phyloP scores from a whole-genome alignment of 169 alveolate species.

The Babesia divergens region DNA sequence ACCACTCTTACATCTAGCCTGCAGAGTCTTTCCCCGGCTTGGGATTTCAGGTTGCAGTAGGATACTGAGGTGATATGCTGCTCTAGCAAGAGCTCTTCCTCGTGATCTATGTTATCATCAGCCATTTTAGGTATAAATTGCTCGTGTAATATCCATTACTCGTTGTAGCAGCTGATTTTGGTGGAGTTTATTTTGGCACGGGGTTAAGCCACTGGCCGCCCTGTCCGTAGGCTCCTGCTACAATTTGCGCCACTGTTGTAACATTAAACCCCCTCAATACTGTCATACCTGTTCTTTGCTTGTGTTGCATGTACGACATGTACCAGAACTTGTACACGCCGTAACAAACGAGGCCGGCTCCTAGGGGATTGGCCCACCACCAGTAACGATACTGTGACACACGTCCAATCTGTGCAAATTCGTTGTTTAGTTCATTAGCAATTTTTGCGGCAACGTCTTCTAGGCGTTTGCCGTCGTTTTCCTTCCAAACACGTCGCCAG shows the following conservation, averaged over 20 bases:
- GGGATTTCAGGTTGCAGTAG: constrained; percentile 1
- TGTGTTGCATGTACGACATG: constrained; percentile 82
- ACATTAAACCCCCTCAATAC: not conserved
- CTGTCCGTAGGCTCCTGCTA: constrained; percentile 86
- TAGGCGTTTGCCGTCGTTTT: constrained; percentile 68
- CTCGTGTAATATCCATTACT: not conserved
- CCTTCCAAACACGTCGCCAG: constrained; percentile 69
- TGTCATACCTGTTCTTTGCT: constrained; percentile 77
- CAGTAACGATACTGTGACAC: constrained; percentile 81
- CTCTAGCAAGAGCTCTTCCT: constrained; percentile 30
- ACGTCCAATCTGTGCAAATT: constrained; percentile 71
- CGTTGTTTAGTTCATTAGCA: constrained; percentile 68
- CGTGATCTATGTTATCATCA: not conserved
- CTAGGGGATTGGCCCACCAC: constrained; percentile 89
- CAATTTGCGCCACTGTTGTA: constrained; percentile 80
- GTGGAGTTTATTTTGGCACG: constrained; percentile 76
- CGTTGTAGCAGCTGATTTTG: too few relatives aligned
- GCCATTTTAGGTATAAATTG: not conserved
- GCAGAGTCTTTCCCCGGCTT: constrained; percentile 8
- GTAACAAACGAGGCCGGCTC: constrained; percentile 81
- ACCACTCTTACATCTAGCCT: constrained; percentile 24
- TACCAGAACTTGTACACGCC: constrained; percentile 81
- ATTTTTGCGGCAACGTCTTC: constrained; percentile 60
- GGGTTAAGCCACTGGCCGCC: constrained; percentile 90
- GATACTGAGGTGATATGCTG: not conserved